A percentile compares a stretch with the other conserved stretches of the same genome.
phyloP scores from a whole-genome alignment of 805 yeast species.

The Sugiyamaella lignohabitans region DNA sequence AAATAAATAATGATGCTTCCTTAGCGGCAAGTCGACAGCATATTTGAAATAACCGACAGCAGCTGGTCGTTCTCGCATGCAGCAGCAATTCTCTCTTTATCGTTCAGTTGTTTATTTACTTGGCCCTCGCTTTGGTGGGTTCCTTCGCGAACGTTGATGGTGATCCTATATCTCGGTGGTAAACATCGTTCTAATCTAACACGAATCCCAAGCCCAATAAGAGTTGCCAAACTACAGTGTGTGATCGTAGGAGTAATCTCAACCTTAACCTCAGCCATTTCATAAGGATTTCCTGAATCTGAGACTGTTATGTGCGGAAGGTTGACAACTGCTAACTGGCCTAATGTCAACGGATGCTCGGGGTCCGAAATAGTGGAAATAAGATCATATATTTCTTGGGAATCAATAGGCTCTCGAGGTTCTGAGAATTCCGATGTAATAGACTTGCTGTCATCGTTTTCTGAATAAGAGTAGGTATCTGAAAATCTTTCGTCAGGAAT shows the following conservation, averaged over 20 bases:
- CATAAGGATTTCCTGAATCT: constrained; percentile 46
- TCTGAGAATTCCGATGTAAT: not conserved
- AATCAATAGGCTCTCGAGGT: constrained; percentile 52
- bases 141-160: constrained; percentile 78
- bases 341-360: constrained; percentile 92
- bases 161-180: constrained; percentile 76
- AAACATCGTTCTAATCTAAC: constrained; percentile 85
- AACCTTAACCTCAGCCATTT: constrained; percentile 69
- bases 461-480: constrained; percentile 16
- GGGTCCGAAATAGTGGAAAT: constrained; percentile 90
- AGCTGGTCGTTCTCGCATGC: constrained; percentile 97
- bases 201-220: constrained; percentile 90
- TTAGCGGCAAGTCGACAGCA: constrained; percentile 69
- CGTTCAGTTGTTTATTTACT: constrained; percentile 93
- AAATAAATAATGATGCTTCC: too few relatives aligned
- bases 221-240: constrained; percentile 92
- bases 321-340: constrained; percentile 90
- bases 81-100: constrained; percentile 95
- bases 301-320: constrained; percentile 68
- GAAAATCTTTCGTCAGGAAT: constrained; percentile 17
- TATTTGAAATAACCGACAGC: constrained; percentile 79
- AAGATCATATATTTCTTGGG: constrained; percentile 84
- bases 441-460: constrained; percentile 20
- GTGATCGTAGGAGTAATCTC: constrained; percentile 96
- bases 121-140: constrained; percentile 94